Evolutionary conservation across 1,284 basidiomycete species (phyloP), one percentile per base, ranked within the genome.

Genomic region (Ceratobasidium sp.): DNA sequence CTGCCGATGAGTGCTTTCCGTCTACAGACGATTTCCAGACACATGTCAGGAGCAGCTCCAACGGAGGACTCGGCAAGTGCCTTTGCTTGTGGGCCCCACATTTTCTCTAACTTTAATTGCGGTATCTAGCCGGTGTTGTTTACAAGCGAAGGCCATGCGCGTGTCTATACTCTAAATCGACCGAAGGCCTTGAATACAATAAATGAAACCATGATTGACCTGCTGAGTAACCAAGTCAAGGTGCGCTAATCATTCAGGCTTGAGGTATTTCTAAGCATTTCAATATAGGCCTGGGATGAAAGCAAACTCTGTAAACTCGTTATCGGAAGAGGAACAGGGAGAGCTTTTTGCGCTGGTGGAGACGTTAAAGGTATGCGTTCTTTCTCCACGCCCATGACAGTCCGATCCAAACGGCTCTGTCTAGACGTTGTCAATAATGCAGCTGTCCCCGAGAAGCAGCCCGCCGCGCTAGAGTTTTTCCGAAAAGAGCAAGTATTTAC

Each of bases 321-420:
- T 74, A 87, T 96, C 65, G 92, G 92, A 28, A 87, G 86, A 50
- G 93, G 94, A 23, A 83, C 84, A 32, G 93, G 92, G 12, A 85
- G 90, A 73, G 94, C 92, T 12, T 98, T 98, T 79, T 99, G 96
- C 79, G 92, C 94, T 4, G 97, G 97, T 26, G 97, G 97, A 70
- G 97, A 99, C 80, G 93, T 99, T 70, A 88, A 88, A 75, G 83
- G 94, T 94, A 79, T 78, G 89, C 30, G 76, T 76, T 53, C 74
- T 75, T 16, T 75, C 72, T 1, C 62, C 36, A 14, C 52, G 16
- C 43, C 14, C 18, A n/a, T 23, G 5, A 28, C 14, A 30, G 14
- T 28, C 55, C 41, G 30, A 45, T 58, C 41, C 64, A 21, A 71
- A 41, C 59, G 57, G 41, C 53, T 50, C 46, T 43, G 23, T 61